Base-by-base conservation (phyloP, 805 yeast genomes). In the Schwanniomyces sp. region DNA sequence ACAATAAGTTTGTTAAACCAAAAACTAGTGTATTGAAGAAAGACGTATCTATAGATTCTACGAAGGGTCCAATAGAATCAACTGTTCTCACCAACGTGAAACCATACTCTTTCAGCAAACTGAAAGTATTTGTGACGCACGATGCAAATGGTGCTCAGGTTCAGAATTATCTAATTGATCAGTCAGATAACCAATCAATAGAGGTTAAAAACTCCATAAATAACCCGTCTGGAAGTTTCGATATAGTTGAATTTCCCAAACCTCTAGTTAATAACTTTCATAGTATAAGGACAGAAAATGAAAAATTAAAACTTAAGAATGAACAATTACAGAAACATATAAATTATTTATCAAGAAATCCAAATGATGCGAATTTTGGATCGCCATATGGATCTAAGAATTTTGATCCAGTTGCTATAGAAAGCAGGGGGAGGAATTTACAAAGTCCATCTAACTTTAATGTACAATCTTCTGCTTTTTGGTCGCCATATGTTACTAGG, bases 11-110 rank as follows among this genome's bases (percentile, higher is more conserved):
- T 51, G 85, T 85, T 14, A 75, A 75, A 30, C 91, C 90, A 2
- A 75, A 76, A 43, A 65, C 79, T 2, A 71, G 81, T 7, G 73
- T 74, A 9, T 62, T 70, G 41, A 72, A 74, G 41, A 79, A 82
- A 53, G 89, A 87, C 54, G 89, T 78, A 5, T 71, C 78, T 18
- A 72, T 85, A 5, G 87, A 82, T 62, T 83, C 86, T 2, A 79
- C 85, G 2, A 49, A 46, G 27, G 76, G 75, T 1, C 71, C 71
- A 1, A 56, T 48, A 34, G 52, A 52, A 25, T 53, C 60, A 6
- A 43, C 52, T 2, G 53, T 50, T 4, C 54, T 55, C 50, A 55
- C 54, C 26, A 66, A 56, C 18, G 45, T 48, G 30, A 63, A 55
- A 38, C 63, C 64, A 18, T 64, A 63, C 43, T 54, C 55, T 18